Conservation (phyloP, 495 filamentous ascomycete genomes). For the Elaphomyces granulatus region DNA sequence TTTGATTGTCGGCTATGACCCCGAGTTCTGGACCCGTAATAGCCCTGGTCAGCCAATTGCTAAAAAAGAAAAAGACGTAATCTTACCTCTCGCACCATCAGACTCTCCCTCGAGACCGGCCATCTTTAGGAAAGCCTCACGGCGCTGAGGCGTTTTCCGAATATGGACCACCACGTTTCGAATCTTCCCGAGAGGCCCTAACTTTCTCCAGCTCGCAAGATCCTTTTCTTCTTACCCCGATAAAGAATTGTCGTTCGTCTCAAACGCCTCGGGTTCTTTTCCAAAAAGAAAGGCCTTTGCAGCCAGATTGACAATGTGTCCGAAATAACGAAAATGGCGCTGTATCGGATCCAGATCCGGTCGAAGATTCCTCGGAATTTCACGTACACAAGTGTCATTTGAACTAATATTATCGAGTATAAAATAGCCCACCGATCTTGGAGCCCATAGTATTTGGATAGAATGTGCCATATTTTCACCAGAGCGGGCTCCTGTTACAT, state of each 20-base stretch:
- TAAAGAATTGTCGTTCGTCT: not conserved
- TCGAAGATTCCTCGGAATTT: not conserved
- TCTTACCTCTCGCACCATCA: not conserved
- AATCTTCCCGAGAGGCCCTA: not conserved
- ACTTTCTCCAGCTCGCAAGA: not conserved
- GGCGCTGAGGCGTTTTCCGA: not conserved
- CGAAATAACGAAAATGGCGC: not conserved
- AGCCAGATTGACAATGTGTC: not conserved
- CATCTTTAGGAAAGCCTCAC: not conserved
- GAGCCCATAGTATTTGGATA: not conserved
- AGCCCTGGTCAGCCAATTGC: not conserved
- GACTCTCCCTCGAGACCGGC: not conserved
- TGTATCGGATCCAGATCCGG: not conserved
- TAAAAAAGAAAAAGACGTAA: too few relatives aligned
- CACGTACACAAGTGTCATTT: not conserved
- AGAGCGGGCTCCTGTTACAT: not conserved
- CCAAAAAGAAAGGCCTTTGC: not conserved
- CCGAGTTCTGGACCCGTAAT: not conserved
- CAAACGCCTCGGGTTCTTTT: not conserved
- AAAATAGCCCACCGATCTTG: not conserved
- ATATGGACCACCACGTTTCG: not conserved
- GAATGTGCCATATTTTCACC: not conserved
- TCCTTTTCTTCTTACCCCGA: not conserved
- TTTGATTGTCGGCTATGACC: not conserved
- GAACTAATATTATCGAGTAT: not conserved